phyloP scores from a whole-genome alignment of 805 yeast species.

The Dipodascopsis uninucleata region DNA sequence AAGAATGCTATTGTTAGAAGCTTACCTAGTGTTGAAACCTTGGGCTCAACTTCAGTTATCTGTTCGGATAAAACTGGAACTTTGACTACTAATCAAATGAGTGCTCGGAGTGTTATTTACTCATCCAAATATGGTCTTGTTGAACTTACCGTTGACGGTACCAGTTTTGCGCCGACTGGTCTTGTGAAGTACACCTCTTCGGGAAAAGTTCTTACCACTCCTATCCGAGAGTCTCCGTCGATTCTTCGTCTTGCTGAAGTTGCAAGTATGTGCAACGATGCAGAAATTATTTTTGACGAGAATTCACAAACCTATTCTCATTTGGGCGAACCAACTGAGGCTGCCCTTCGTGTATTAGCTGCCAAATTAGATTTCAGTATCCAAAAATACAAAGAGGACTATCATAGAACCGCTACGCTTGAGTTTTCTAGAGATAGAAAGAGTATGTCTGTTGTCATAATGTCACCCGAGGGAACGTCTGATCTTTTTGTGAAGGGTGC shows the following conservation, averaged over 20 bases:
- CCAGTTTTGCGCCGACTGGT: conserved; percentile 23
- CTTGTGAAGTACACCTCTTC: conserved; percentile 29
- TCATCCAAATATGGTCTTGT: conserved; percentile 34
- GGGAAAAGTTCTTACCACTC: conserved; percentile 29
- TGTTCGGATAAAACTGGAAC: conserved; percentile 51
- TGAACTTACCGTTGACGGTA: conserved; percentile 42
- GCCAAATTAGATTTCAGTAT: conserved; percentile 37
- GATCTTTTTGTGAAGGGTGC: conserved; percentile 51
- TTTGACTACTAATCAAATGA: conserved; percentile 42
- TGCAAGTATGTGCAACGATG: conserved; percentile 43
- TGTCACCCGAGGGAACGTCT: conserved; percentile 28
- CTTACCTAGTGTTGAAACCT: conserved; percentile 50
- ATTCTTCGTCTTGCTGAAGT: conserved; percentile 40
- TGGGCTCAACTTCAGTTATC: conserved; percentile 56
- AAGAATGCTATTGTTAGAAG: conserved; percentile 46
- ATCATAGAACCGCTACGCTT: conserved; percentile 38
- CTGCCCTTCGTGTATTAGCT: conserved; percentile 45
- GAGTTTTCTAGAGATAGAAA: conserved; percentile 50
- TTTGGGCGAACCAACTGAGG: conserved; percentile 56
- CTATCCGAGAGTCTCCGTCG: conserved; percentile 10
- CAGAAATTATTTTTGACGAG: conserved; percentile 34
- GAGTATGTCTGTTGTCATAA: conserved; percentile 51
- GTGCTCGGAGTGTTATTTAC: conserved; percentile 34
- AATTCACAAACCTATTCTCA: conserved; percentile 35
- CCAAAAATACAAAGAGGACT: conserved; percentile 19